Evolutionary conservation across 1,284 basidiomycete genomes (phyloP).

Genomic region (Sutorius eximius): DNA sequence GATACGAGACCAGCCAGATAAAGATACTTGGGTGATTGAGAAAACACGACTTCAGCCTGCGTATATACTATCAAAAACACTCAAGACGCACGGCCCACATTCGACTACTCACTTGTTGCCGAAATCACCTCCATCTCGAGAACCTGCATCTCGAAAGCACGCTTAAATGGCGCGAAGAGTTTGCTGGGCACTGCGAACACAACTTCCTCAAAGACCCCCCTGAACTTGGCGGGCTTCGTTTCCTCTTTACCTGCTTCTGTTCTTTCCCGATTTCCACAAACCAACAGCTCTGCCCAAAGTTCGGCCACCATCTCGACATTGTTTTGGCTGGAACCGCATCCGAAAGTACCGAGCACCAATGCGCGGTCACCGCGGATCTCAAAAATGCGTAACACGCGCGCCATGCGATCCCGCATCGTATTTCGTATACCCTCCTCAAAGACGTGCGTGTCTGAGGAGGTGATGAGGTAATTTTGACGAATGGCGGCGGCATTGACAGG

Average conservation of each 20-base stretch:
- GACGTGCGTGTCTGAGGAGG: conserved; percentile 36
- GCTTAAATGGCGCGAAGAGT: conserved; percentile 39
- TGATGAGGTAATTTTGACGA: conserved; percentile 40
- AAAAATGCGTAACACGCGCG: conserved; percentile 46
- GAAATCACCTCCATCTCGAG: conserved; percentile 41
- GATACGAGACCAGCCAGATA: neutral
- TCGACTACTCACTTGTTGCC: conserved; percentile 31
- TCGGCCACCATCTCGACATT: conserved; percentile 42
- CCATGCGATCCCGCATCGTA: conserved; percentile 37
- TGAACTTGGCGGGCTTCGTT: conserved; percentile 35
- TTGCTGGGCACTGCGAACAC: conserved; percentile 47
- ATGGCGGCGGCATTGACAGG: conserved; percentile 47
- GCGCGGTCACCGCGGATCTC: conserved; percentile 44
- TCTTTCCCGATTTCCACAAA: conserved; percentile 37
- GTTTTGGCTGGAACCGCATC: conserved; percentile 46
- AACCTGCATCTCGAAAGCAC: conserved; percentile 43
- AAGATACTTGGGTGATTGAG: neutral
- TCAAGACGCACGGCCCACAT: neutral
- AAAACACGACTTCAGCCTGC: neutral
- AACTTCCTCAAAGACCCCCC: conserved; percentile 44
- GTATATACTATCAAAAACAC: neutral
- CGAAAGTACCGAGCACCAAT: conserved; percentile 50
- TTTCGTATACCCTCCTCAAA: conserved; percentile 43
- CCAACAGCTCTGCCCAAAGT: conserved; percentile 49
- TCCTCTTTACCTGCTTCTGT: conserved; percentile 21